Base-by-base conservation (phyloP, 441 rosid genomes). In the Corymbia calophylla region DNA sequence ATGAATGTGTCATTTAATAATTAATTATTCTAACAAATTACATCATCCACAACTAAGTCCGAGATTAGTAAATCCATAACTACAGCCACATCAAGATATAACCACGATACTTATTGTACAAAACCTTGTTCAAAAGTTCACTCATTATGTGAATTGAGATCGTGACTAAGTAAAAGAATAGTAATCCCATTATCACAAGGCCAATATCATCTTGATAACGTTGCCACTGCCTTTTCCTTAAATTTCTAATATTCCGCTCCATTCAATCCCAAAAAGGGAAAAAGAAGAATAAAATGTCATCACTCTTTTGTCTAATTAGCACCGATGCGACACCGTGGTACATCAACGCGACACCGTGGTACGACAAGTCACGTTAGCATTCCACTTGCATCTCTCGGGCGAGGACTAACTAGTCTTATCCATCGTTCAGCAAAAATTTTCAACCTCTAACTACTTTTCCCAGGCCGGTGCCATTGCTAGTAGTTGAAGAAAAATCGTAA, bases 111-210 rank as follows among this genome's bases (percentile, higher is more conserved):
- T 32, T 31, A 31, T 66, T 0, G 12, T 23, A 62, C 0, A 62
- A 0, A 62, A 0, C 6, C 44, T 39, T 39, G 0, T 0, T 66
- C 14, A 9, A 70, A 9, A 35, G 4, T 32, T 70, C 8, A 0
- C 29, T 73, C 1, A 10, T 6, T 29, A 73, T 1, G 0, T 9
- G 15, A 73, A 73, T 6, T 0, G 27, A 73, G 7, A 0, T 35
- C 27, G 3, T 35, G 49, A 19, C 0, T 5, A 1, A 3, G 12
- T 35, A 35, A 11, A 1, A 70, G 47, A 70, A 19, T 10, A 14
- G 3, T 0, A 35, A 73, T 70, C 15, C 1, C 27, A 19, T 68
- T 19, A 66, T 68, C 7, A 17, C 4, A 2, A 31, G 3, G 12
- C 1, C 2, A 0, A 68, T 10, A 58, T 68, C 80, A 68, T 68